These are phyloP conservation scores for Diddensiella santjacobensis DNA, from an alignment of 805 yeast species.

Conservation along the genomic window DNA sequence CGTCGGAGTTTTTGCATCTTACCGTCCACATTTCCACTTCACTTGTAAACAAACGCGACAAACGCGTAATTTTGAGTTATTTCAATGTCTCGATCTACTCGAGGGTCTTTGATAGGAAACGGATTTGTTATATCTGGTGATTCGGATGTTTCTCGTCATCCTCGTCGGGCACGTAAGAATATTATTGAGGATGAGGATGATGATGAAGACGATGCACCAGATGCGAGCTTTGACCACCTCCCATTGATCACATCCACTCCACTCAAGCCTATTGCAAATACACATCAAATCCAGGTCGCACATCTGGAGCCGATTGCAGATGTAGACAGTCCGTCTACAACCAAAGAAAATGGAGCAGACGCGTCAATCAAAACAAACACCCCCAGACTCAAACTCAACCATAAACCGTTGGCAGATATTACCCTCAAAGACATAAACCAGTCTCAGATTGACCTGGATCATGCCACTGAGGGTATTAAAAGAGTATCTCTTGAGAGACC, in stretches of 20 bases:
- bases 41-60: too few species aligned
- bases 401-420: constrained; percentile 10
- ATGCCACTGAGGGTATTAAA: constrained; percentile 5
- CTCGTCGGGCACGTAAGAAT: not conserved
- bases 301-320: constrained; percentile 20
- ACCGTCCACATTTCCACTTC: too few species aligned
- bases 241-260: constrained; percentile 17
- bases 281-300: constrained; percentile 14
- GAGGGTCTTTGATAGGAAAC: too few species aligned
- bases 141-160: not conserved
- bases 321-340: constrained; percentile 15
- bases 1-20: too few species aligned
- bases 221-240: not conserved
- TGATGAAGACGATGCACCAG: constrained; percentile 5
- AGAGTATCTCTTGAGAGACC: constrained; percentile 4
- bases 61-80: too few species aligned
- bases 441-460: not conserved
- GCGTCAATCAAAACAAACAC: not conserved
- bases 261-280: constrained; percentile 4
- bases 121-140: too few species aligned
- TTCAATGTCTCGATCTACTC: not conserved
- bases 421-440: constrained; percentile 1
- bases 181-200: constrained; percentile 4
- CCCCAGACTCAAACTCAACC: not conserved
- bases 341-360: constrained; percentile 12